phyloP scores from a whole-genome alignment of 768 basidiomycete genomes.

The Amanita exitialis region DNA sequence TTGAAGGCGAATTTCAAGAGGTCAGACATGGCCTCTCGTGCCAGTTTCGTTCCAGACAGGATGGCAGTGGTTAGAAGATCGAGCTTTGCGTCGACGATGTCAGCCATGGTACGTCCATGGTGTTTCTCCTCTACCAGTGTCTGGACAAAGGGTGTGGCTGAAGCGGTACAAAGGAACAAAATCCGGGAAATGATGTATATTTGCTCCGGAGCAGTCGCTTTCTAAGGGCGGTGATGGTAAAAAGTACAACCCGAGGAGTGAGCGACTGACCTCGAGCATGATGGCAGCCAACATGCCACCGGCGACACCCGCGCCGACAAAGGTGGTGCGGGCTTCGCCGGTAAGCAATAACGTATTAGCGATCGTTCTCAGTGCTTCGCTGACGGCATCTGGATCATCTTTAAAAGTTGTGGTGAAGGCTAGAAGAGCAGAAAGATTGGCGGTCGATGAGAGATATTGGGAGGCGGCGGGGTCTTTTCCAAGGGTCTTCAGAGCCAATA shows the following conservation, averaged over 20 bases:
- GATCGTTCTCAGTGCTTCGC: slow-evolving; percentile 64
- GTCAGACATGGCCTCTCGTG: slow-evolving; percentile 71
- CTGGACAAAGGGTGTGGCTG: slow-evolving; percentile 37
- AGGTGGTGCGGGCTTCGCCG: slow-evolving; percentile 47
- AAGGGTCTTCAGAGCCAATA: slow-evolving; percentile 65
- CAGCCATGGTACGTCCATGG: slow-evolving; percentile 45
- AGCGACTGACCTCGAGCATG: slow-evolving; percentile 16
- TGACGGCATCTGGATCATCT: slow-evolving; percentile 46
- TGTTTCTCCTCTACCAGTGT: slow-evolving; percentile 59
- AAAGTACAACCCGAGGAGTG: neutral
- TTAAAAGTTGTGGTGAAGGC: slow-evolving; percentile 41
- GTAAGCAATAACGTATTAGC: slow-evolving; percentile 74
- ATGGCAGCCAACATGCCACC: slow-evolving; percentile 62
- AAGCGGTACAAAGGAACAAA: slow-evolving; percentile 63
- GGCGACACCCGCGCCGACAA: slow-evolving; percentile 47
- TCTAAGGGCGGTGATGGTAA: slow-evolving; percentile 31
- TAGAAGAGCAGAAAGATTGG: slow-evolving; percentile 51
- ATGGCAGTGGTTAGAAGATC: slow-evolving; percentile 43
- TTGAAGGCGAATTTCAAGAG: slow-evolving; percentile 82
- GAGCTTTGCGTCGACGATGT: slow-evolving; percentile 51
- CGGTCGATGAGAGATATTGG: slow-evolving; percentile 38
- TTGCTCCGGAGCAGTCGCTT: slow-evolving; percentile 47
- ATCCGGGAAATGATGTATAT: slow-evolving; percentile 71
- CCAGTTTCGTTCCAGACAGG: slow-evolving; percentile 39
- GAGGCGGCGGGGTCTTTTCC: slow-evolving; percentile 67